These are phyloP conservation scores for Pseudohalonectria lignicola DNA, from an alignment of 2,329 filamentous ascomycete genomes.

Conservation along the genomic window DNA sequence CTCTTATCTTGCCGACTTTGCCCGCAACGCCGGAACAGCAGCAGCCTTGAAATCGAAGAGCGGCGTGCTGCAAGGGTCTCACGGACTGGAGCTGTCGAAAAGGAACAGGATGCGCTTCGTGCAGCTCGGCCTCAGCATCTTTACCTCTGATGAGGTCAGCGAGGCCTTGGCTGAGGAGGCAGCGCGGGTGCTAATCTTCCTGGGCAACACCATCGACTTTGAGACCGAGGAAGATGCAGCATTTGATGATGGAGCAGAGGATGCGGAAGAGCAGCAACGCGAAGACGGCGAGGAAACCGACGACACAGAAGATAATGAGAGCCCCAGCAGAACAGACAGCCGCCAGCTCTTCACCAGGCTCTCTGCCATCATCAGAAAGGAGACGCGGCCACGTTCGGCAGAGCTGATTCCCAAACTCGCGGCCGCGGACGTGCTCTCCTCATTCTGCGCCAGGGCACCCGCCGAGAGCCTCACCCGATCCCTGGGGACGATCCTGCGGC, in stretches of 20 bases:
- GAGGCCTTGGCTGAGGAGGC: conserved; percentile 70
- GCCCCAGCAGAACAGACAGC: conserved; percentile 14
- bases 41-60: conserved; percentile 36
- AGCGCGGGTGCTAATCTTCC: conserved; percentile 72
- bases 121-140: conserved; percentile 33
- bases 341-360: conserved; percentile 67
- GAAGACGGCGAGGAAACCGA: conserved; percentile 29
- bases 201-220: conserved; percentile 45
- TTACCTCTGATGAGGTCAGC: conserved; percentile 54
- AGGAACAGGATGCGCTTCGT: conserved; percentile 53
- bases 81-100: conserved; percentile 56
- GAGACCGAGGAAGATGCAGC: conserved; percentile 26
- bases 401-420: conserved; percentile 65
- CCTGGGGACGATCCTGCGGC: conserved; percentile 46
- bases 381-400: conserved; percentile 51
- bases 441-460: conserved; percentile 53
- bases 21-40: conserved; percentile 47
- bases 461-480: conserved; percentile 40
- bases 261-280: conserved; percentile 31
- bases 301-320: conserved; percentile 23
- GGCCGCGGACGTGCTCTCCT: conserved; percentile 62
- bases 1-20: conserved; percentile 71
- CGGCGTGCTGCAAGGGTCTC: conserved; percentile 55
- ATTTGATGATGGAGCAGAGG: conserved; percentile 21
- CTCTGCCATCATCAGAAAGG: conserved; percentile 67